Conservation (phyloP, 805 yeast species). For the Tetrapisispora pingtungensis region DNA sequence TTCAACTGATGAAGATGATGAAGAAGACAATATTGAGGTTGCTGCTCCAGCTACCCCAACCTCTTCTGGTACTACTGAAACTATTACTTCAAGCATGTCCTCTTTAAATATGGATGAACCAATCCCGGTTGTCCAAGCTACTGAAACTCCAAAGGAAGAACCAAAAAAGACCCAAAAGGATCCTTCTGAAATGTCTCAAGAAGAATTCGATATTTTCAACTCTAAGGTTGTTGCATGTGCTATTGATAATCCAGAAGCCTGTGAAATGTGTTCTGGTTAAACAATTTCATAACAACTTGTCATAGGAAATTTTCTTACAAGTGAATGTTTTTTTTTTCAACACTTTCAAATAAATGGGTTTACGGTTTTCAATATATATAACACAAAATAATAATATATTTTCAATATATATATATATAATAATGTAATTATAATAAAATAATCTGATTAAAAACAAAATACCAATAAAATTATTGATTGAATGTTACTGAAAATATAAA, state of each 20-base stretch:
- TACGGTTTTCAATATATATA: conserved; percentile 1
- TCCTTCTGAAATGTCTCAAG: conserved; percentile 23
- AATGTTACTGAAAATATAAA: too few species aligned
- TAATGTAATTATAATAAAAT: neutral
- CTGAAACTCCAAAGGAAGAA: conserved; percentile 33
- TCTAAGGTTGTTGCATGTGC: conserved; percentile 95
- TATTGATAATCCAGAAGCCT: conserved; percentile 91
- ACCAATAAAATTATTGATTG: too few species aligned
- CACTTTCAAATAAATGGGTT: conserved; percentile 1
- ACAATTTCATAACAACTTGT: neutral
- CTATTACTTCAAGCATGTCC: neutral
- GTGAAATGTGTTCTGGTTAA: conserved; percentile 98
- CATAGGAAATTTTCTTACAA: neutral
- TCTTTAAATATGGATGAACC: conserved; percentile 14
- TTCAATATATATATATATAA: neutral
- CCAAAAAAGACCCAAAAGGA: conserved; percentile 28
- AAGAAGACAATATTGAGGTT: neutral
- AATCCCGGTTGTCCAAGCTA: conserved; percentile 26
- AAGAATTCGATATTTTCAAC: conserved; percentile 76
- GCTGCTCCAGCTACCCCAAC: conserved; percentile 1
- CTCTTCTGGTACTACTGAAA: neutral
- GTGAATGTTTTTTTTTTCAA: neutral
- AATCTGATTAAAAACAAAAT: neutral
- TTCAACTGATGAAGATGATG: neutral
- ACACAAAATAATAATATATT: neutral